Percentiles rank a stretch among this genome's conserved stretches.
phyloP scores from a whole-genome alignment of 306 rosid species.

The Casuarina cunninghamiana region DNA sequence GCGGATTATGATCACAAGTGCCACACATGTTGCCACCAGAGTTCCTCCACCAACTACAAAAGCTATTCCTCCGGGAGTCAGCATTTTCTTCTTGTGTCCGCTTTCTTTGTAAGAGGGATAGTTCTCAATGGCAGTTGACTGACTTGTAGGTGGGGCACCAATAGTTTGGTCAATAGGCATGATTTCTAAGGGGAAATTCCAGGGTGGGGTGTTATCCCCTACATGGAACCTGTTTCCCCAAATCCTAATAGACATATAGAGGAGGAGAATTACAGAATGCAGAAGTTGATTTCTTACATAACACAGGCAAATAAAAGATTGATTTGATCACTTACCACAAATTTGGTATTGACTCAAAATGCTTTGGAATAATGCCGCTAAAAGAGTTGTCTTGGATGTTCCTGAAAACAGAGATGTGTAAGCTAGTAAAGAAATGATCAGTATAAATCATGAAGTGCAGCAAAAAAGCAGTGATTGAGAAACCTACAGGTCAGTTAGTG shows the following conservation, averaged over 20 bases:
- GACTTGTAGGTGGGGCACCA: slow-evolving; percentile 62
- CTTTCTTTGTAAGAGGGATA: slow-evolving; percentile 36
- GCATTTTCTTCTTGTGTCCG: slow-evolving; percentile 50
- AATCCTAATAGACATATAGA: slow-evolving; percentile 50
- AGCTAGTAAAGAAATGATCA: slow-evolving; percentile 22
- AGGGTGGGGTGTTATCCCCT: slow-evolving; percentile 63
- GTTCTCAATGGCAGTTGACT: slow-evolving; percentile 76
- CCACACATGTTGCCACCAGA: slow-evolving; percentile 60
- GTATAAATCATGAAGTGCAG: neutral
- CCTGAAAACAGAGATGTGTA: slow-evolving; percentile 45
- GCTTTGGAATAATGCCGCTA: slow-evolving; percentile 84
- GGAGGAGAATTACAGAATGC: slow-evolving; percentile 11
- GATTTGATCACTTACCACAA: slow-evolving; percentile 54
- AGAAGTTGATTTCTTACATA: slow-evolving; percentile 10
- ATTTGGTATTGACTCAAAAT: slow-evolving; percentile 77
- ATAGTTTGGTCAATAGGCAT: slow-evolving; percentile 47
- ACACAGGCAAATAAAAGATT: slow-evolving; percentile 26
- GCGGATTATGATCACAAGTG: slow-evolving; percentile 49
- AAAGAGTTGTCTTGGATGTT: slow-evolving; percentile 76
- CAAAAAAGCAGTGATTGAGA: slow-evolving; percentile 12
- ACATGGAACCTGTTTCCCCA: slow-evolving; percentile 73
- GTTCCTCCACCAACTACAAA: slow-evolving; percentile 69
- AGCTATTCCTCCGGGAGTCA: slow-evolving; percentile 75
- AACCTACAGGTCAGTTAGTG: slow-evolving; percentile 75
- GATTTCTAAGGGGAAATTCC: slow-evolving; percentile 69